Percentiles rank a stretch among this genome's conserved stretches.
phyloP scores from a whole-genome alignment of 352 stramenopile species.

The Phytophthora litchii region DNA sequence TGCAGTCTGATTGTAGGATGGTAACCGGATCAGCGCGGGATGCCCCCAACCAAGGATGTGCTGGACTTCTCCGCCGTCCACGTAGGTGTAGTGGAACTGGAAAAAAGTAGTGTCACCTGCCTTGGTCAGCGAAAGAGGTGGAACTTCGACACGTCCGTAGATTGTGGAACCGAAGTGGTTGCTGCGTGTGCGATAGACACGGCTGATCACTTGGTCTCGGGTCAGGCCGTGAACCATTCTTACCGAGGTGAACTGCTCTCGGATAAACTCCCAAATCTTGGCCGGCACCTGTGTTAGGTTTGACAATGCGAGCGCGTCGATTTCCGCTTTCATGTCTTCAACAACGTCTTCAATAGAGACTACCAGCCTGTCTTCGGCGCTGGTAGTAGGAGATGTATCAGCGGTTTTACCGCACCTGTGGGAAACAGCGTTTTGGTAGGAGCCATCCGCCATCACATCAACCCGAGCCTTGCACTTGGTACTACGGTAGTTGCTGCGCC shows the following conservation, averaged over 20 bases:
- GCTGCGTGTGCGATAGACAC: constrained; percentile 13
- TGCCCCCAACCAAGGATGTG: constrained; percentile 33
- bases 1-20: constrained; percentile 7
- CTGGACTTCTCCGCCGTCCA: constrained; percentile 7
- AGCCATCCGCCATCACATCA: constrained; percentile 12
- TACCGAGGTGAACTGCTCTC: constrained; percentile 3
- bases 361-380: not conserved
- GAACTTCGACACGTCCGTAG: constrained; percentile 25
- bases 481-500: constrained; percentile 10
- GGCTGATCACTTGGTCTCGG: constrained; percentile 13
- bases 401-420: constrained; percentile 2
- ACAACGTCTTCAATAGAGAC: not conserved
- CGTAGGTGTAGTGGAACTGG: constrained; percentile 30
- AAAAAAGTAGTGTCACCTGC: constrained; percentile 24
- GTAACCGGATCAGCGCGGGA: constrained; percentile 13
- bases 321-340: constrained; percentile 10
- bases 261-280: constrained; percentile 15
- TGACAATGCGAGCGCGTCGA: constrained; percentile 3
- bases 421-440: constrained; percentile 4
- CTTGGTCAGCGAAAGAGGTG: constrained; percentile 13
- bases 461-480: constrained; percentile 11
- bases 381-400: not conserved
- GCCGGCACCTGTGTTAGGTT: not conserved
- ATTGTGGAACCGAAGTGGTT: constrained; percentile 12
- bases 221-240: constrained; percentile 6